Evolutionary conservation across 179 eudicot species (phyloP), one percentile per base, ranked within the genome.

Genomic region (Carnegiea gigantea): DNA sequence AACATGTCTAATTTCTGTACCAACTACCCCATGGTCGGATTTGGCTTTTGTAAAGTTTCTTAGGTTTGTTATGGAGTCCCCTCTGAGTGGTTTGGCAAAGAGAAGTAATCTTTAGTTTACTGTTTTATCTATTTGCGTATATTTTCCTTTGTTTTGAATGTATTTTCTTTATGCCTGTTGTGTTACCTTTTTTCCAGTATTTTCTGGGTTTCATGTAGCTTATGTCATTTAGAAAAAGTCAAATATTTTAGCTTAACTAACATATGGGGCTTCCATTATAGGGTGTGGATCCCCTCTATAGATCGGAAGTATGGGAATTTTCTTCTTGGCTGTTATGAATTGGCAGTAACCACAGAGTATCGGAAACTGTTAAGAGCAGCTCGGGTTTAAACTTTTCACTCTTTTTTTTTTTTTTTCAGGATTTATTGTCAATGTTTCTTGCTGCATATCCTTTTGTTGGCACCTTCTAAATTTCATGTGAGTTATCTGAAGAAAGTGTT

Each of bases 241-340:
- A 0, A 48, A 48, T 21, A 14, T 28, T 67, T n/a, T 54, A 21
- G 36, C 73, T 75, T 75, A 17, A 73, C 26, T 60, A n/a, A n/a
- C n/a, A 12, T 71, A 12, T 15, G 70, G 70, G 60, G 73, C 82
- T 81, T 73, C 82, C 36, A 59, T 77, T 81, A 28, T 78, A 95
- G 99, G 99, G 99, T 38, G 92, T 95, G 81, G 98, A 95, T 92
- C 94, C 99, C 99, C 81, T 92, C 97, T 76, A 94, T 95, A 83
- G 99, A 85, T 81, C 98, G 26, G 98, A 95, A 91, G 99, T 95
- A 79, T 95, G 99, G 99, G 99, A 95, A 77, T 95, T 95, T 95
- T 88, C 99, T 95, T 88, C 89, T 95, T 84, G 99, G 99, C 78
- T 95, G 99, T 91, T 95, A 94, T 85, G 82, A 91, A 80, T 83